Conservation (phyloP, 2,329 filamentous ascomycete species). For the Chalara sp. region DNA sequence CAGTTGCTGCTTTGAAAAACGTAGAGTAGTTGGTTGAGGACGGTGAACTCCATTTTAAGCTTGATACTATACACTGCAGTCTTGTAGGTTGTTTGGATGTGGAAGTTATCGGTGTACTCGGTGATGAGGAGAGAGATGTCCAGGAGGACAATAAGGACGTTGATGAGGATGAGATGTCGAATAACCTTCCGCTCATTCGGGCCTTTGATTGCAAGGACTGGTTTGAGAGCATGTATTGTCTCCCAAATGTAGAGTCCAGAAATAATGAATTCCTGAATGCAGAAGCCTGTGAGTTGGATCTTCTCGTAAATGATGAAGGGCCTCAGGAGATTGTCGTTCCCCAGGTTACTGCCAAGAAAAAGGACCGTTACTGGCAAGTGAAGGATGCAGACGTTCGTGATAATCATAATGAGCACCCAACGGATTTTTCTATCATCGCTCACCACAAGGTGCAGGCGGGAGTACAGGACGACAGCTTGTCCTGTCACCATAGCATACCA, state of each 20-base stretch:
- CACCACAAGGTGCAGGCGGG: constrained; percentile 38
- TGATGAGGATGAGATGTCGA: background rate
- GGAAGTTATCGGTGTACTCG: background rate
- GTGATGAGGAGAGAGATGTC: background rate
- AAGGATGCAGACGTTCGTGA: constrained; percentile 30
- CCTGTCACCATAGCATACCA: constrained; percentile 34
- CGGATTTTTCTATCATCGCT: constrained; percentile 32
- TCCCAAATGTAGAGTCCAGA: background rate
- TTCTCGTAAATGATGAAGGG: background rate
- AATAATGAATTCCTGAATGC: background rate
- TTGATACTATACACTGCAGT: background rate
- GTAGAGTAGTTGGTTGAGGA: background rate
- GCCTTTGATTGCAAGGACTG: background rate
- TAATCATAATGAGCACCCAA: constrained; percentile 38
- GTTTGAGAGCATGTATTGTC: background rate
- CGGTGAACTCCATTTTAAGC: background rate
- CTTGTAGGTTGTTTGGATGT: background rate
- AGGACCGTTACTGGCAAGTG: background rate
- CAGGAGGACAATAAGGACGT: background rate
- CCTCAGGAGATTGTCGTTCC: background rate
- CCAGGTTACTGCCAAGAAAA: background rate
- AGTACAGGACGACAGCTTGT: constrained; percentile 41
- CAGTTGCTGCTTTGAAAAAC: too few species aligned
- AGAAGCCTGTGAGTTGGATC: background rate
- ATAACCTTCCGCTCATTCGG: background rate